Conservation (phyloP, 2,329 filamentous ascomycete species). For the Aspergillus alliaceus region DNA sequence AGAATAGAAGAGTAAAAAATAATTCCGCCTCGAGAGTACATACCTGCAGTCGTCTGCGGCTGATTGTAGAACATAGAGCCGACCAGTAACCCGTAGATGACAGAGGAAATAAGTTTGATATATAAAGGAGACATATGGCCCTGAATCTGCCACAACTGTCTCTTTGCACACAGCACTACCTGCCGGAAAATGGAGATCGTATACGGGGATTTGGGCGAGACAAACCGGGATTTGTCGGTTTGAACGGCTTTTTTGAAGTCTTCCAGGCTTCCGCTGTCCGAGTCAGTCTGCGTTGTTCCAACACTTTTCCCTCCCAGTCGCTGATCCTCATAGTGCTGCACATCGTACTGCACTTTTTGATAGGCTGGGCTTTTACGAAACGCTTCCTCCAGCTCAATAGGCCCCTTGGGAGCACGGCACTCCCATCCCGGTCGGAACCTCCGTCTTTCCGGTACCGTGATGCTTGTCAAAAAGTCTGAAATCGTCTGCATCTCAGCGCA, state of each 20-base stretch:
- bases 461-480: constrained; percentile 71
- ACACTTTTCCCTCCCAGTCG: constrained; percentile 31
- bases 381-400: constrained; percentile 65
- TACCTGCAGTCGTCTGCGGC: constrained; percentile 54
- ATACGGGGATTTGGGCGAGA: constrained; percentile 68
- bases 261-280: constrained; percentile 28
- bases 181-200: constrained; percentile 74
- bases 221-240: constrained; percentile 52
- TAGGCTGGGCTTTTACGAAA: constrained; percentile 64
- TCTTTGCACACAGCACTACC: constrained; percentile 59
- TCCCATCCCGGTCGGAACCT: constrained; percentile 67
- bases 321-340: constrained; percentile 57
- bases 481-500: constrained; percentile 64
- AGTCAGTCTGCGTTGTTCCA: constrained; percentile 48
- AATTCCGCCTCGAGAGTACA: constrained; percentile 60
- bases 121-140: constrained; percentile 73
- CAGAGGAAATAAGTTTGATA: constrained; percentile 77
- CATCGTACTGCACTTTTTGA: constrained; percentile 57
- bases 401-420: constrained; percentile 61
- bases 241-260: constrained; percentile 62
- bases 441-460: constrained; percentile 73
- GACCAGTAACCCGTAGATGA: constrained; percentile 69
- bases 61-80: constrained; percentile 72
- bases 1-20: constrained; percentile 64
- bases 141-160: constrained; percentile 76